Evolutionary conservation across 768 basidiomycete species (phyloP), one percentile per base, ranked within the genome.

Genomic region (Mycena vulgaris): DNA sequence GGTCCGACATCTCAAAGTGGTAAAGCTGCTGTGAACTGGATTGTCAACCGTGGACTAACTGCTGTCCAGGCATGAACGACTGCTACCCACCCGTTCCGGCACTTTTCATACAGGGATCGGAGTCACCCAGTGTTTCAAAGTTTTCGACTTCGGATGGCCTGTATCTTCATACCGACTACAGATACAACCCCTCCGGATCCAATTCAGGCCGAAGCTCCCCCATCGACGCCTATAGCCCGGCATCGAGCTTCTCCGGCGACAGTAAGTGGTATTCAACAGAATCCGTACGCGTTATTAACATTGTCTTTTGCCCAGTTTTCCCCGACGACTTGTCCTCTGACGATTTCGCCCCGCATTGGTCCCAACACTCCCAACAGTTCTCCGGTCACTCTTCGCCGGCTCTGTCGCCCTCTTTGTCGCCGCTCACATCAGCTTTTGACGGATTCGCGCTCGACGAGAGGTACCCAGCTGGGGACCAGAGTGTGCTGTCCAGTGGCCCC

Each of bases 191-290:
- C 19, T 30, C n/a, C n/a, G n/a, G n/a, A n/a, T n/a, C 67, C 52
- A 66, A 58, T 21, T 73, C 71, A 42, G 71, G 71, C 2, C 63
- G 71, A 23, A 73, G 64, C 63, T 73, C 71, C 23, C 71, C 71
- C 42, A 62, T 73, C 53, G 71, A 58, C n/a, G 33, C 48, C 37
- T 69, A 64, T 53, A 73, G 71, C 48, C 71, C 71, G 7, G 71
- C 53, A 1, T 73, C 71, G 1, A 73, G 63, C 56, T 69, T 40
- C 59, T 73, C 68, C 27, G 71, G 71, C 28, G 71, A 73, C 47
- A 51, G 71, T 66, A 40, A 58, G 61, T 62, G 28, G 28, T 62
- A 11, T 23, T 27, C 19, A 17, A 35, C 23, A 14, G 30, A 16
- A 52, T 6, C 19, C n/a, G 42, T 16, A 14, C 53, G 14, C 10